Conservation (phyloP, 2,329 filamentous ascomycete genomes). For the Ambrosiella cleistominuta region DNA sequence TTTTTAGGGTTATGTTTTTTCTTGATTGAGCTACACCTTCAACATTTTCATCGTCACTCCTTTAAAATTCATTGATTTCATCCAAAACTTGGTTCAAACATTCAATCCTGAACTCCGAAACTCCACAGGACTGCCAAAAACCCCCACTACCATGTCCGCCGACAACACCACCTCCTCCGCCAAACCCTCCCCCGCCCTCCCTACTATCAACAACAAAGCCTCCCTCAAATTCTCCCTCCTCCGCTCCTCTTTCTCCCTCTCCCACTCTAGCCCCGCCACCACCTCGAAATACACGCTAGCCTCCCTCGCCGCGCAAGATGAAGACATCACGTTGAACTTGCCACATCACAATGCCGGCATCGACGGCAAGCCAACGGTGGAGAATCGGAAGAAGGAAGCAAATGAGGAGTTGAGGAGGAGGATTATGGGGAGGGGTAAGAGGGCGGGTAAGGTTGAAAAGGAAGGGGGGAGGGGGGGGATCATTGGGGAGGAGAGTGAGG, state of each 20-base stretch:
- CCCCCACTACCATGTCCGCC: conserved; percentile 55
- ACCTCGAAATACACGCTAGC: conserved; percentile 7
- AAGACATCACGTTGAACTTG: conserved; percentile 5
- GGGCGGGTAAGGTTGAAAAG: neutral
- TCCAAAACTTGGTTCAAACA: neutral
- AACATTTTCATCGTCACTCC: neutral
- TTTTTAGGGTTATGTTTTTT: neutral
- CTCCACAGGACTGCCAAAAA: neutral
- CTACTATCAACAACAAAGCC: conserved; percentile 29
- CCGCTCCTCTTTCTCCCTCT: conserved; percentile 5
- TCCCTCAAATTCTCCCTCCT: conserved; percentile 6
- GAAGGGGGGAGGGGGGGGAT: neutral
- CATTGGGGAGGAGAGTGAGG: conserved; percentile 6
- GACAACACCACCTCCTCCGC: conserved; percentile 51
- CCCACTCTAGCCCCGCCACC: neutral
- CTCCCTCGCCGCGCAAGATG: conserved; percentile 4
- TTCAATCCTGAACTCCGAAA: neutral
- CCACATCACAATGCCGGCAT: conserved; percentile 12
- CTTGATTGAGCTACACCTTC: neutral
- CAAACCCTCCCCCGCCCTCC: conserved; percentile 60
- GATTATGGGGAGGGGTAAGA: conserved; percentile 8
- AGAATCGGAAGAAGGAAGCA: conserved; percentile 1
- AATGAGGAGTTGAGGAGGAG: conserved; percentile 11
- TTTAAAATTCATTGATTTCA: neutral
- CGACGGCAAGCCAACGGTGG: neutral